Evolutionary conservation across 1,284 basidiomycete species (phyloP), one percentile per base, ranked within the genome.

Genomic region (Sanghuangporus weigelae): DNA sequence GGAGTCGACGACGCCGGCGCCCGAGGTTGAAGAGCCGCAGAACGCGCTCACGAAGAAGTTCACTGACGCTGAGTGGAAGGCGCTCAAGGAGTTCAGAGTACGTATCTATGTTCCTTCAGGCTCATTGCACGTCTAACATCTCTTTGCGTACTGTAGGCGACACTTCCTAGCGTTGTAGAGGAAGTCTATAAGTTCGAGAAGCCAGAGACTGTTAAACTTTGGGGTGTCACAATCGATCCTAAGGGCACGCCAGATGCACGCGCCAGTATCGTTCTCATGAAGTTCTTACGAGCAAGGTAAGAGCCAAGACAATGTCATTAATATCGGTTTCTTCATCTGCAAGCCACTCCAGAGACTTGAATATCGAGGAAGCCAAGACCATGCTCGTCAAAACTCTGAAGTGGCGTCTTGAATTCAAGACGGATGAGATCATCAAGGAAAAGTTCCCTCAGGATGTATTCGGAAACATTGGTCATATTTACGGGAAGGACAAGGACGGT

Each of bases 201-300:
- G 64, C 76, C 77, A 0, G 78, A 76, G 3, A 75, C 84, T 10
- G 78, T 88, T 67, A 80, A 73, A 2, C 73, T 92, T 62, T 93
- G 90, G 90, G 86, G 88, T 26, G 81, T 92, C 38, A 72, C 71
- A 0, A 81, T 93, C 50, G 81, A 88, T 73, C 87, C 84, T 7
- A 68, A 67, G 6, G 77, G 77, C 60, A 78, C 82, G 16, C 63
- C 68, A 46, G 80, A 89, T 72, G 84, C 89, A 0, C 80, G 81
- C 8, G 81, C 83, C 53, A 90, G 87, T 68, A 88, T 92, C 21
- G 70, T 92, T 7, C 77, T 92, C 50, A 83, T 89, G 82, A 92
- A 92, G 72, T 92, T 92, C 76, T 75, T 91, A 40, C 80, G 88
- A 64, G 90, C 90, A 10, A 83, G 88, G 89, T 85, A 31, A 31